Evolutionary conservation across 2,329 filamentous ascomycete genomes (phyloP), one percentile per base, ranked within the genome.

Genomic region (Cytospora leucostoma): DNA sequence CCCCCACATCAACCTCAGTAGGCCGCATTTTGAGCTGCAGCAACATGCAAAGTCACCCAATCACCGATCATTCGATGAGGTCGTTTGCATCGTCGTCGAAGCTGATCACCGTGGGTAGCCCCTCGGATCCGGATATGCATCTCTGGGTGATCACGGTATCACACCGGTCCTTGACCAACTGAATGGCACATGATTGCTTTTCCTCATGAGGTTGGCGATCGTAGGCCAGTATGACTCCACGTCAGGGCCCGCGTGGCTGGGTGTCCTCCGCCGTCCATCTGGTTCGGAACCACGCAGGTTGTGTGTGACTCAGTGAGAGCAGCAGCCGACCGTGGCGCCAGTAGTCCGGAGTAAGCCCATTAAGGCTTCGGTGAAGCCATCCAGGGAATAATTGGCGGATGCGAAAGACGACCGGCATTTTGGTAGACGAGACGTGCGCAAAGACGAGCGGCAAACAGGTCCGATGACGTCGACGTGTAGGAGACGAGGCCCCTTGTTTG

Each of bases 41-140:
- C 63, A 54, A 21, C 27, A 59, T 62, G 51, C 56, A 62, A 11
- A 21, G 19, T 38, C 21, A n/a, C 15, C 63, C 63, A 62, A 59
- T 49, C 59, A 59, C 7, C 40, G 15, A 7, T 17, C 17, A 10
- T 35, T 61, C n/a, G 37, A 17, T 6, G 32, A 51, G 32, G 49
- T 47, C 2, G 37, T 37, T 37, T 13, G 51, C 37, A 38, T 21
- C 8, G 44, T 10, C 21, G 44, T 21, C n/a, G n/a, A 27, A 47
- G 44, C 44, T 21, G 44, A 21, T 19, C 44, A 6, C 44, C 44
- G 21, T 47, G 44, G 17, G 44, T 19, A 21, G 7, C 3, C 4
- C 44, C 11, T 21, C 11, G 7, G 44, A 12, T 47, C 44, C 44
- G n/a, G 44, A 10, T 19, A 21, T 47, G 8, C n/a, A 19, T 38